Evolutionary conservation across 768 basidiomycete genomes (phyloP), one percentile per base, ranked within the genome.

Genomic region (Coprinopsis strossmayeri): DNA sequence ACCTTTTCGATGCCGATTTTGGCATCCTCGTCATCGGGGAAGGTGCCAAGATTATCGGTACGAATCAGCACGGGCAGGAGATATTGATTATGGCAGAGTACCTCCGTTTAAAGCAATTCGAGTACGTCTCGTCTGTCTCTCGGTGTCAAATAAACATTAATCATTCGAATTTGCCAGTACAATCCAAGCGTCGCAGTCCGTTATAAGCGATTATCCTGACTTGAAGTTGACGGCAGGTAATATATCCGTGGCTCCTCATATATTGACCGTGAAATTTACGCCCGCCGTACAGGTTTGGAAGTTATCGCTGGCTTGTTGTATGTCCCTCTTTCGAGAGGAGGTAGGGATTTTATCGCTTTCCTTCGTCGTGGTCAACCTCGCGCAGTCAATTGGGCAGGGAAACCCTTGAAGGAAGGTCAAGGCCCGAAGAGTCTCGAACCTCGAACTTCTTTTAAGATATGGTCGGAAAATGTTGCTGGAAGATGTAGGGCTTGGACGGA

Each of bases 311-410:
- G 89, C 2, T 57, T 89, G 44, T 76, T 92, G 2, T 82, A 78
- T 55, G 82, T 91, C 0, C 88, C 89, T 1, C 68, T 91, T 1
- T 87, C 87, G 0, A 71, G 70, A 34, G 77, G 74, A 9, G 87
- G 88, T 0, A 75, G 79, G 34, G 88, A 92, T 59, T 91, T 91
- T 57, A 87, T 92, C 50, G 83, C 82, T 12, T 84, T 92, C 57
- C 64, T 90, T 25, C 76, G 88, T n/a, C 81, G 79, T 53, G 86
- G 87, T 3, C 86, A 90, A 63, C 70, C 70, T 20, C 71, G 74
- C n/a, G 70, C 84, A 49, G 79, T 89, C 1, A 73, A 78, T 44
- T 89, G 88, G 87, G 90, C 88, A 0, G 90, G 89, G 0, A 81
- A 79, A 52, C 87, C 88, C 0, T 74, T 76, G 65, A 73, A 69